Base-by-base conservation (phyloP, 441 rosid genomes). In the Lepidium campestre region DNA sequence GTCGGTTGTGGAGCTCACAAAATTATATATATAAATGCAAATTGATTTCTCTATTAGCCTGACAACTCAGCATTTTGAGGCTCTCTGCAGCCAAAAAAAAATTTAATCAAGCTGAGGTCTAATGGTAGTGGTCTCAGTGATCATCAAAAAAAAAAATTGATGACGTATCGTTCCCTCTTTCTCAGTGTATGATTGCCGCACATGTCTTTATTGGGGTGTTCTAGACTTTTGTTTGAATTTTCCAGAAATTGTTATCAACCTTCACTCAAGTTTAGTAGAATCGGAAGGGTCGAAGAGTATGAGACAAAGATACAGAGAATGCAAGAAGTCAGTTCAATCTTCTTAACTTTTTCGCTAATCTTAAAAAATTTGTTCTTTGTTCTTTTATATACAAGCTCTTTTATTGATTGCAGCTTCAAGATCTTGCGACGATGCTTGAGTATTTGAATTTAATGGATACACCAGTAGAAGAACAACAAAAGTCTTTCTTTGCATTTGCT, bases 371-470 rank as follows among this genome's bases (percentile, higher is more conserved):
- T 34, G 18, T 23, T 37, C 27, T 52, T 47, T n/a, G 29, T 32
- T 56, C 32, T 67, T n/a, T n/a, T 64, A 11, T 32, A 12, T 62
- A 58, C 2, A 29, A 20, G 18, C 5, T 39, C 19, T 57, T 67
- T 50, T 46, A 14, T 31, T 23, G 48, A 20, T 37, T 70, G 59
- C 86, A 89, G 97, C 89, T 91, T 32, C 97, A 89, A 86, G 97
- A 91, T 79, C 86, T 89, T 37, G 92, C 88, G 64, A 82, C 86
- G 47, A 79, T 91, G 88, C 74, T 91, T 76, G 97, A 89, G 78
- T 78, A 76, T 53, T 91, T 96, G 97, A 84, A 84, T 68, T 67
- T 91, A 82, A 83, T 91, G 96, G 96, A 91, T 57, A 91, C 96
- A 46, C 96, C 97, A 53, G 39, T 78, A n/a, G 91, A 91, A 59